These are phyloP conservation scores for Kuraishia ogatae DNA, from an alignment of 805 yeast genomes.

Conservation along the genomic window DNA sequence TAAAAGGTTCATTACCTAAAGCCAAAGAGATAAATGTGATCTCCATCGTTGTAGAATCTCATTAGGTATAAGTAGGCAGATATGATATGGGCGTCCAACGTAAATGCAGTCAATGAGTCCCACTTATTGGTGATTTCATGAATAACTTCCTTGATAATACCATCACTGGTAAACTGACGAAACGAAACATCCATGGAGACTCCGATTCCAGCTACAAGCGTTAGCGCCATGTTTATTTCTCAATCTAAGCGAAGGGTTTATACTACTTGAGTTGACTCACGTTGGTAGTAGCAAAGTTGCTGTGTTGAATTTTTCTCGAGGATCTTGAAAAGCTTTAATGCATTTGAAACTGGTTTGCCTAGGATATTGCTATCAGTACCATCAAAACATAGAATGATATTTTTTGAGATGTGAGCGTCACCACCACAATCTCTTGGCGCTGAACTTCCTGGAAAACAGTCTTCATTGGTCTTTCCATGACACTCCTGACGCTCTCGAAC, in stretches of 20 bases:
- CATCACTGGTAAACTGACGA: slow-evolving; percentile 14
- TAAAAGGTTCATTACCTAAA: slow-evolving; percentile 32
- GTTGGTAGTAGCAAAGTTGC: slow-evolving; percentile 50
- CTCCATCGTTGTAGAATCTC: slow-evolving; percentile 38
- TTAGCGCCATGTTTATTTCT: not conserved
- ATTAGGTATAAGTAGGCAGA: slow-evolving; percentile 48
- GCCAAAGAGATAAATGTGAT: slow-evolving; percentile 48
- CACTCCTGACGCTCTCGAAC: not conserved
- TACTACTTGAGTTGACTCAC: slow-evolving; percentile 18
- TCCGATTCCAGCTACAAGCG: slow-evolving; percentile 46
- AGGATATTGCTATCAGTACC: slow-evolving; percentile 58
- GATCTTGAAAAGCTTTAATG: slow-evolving; percentile 42
- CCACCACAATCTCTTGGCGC: too few relatives aligned
- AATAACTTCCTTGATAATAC: slow-evolving; percentile 7
- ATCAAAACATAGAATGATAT: slow-evolving; percentile 50
- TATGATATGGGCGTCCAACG: slow-evolving; percentile 47
- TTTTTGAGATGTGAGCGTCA: slow-evolving; percentile 19
- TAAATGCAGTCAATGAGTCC: slow-evolving; percentile 43
- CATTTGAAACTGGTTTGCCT: slow-evolving; percentile 43
- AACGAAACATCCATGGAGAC: slow-evolving; percentile 35
- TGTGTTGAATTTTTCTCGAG: slow-evolving; percentile 37
- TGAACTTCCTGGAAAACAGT: not conserved
- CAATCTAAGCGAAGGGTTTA: too few relatives aligned
- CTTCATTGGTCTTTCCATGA: not conserved
- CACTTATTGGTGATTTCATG: slow-evolving; percentile 8